phyloP scores from a whole-genome alignment of 2,329 filamentous ascomycete genomes.

The Colletotrichum phormii region DNA sequence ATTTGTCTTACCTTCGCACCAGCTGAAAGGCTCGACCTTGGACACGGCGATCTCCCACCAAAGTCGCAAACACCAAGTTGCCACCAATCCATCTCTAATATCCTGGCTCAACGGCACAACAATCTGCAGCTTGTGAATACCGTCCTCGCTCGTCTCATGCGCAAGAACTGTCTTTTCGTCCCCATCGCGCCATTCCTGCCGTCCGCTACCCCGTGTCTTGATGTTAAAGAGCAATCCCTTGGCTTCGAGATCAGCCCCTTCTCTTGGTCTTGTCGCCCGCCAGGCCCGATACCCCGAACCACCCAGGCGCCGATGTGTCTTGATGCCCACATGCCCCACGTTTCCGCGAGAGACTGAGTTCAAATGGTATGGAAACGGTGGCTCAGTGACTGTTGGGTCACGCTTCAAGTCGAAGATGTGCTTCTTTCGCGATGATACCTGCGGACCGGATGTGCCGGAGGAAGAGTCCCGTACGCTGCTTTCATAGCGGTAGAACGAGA shows the following conservation, averaged over 20 bases:
- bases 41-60: conserved; percentile 47
- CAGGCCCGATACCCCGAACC: conserved; percentile 43
- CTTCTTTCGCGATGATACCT: conserved; percentile 44
- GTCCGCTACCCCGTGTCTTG: conserved; percentile 38
- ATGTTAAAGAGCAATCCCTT: conserved; percentile 44
- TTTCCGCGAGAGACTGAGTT: conserved; percentile 45
- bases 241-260: conserved; percentile 37
- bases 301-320: conserved; percentile 41
- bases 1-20: conserved; percentile 29
- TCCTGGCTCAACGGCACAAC: conserved; percentile 44
- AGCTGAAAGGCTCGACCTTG: conserved; percentile 15
- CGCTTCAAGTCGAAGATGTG: conserved; percentile 51
- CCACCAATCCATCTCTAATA: conserved; percentile 47
- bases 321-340: conserved; percentile 45
- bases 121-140: conserved; percentile 45
- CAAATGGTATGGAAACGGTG: conserved; percentile 47
- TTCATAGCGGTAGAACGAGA: conserved; percentile 48
- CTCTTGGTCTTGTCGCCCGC: conserved; percentile 9
- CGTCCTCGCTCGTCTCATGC: conserved; percentile 45
- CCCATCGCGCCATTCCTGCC: conserved; percentile 48
- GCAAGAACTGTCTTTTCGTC: conserved; percentile 43
- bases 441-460: conserved; percentile 34
- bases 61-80: conserved; percentile 49
- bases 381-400: conserved; percentile 41
- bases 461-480: conserved; percentile 34